Base-by-base conservation (phyloP, 345 rosid genomes). In the Durio zibethinus region DNA sequence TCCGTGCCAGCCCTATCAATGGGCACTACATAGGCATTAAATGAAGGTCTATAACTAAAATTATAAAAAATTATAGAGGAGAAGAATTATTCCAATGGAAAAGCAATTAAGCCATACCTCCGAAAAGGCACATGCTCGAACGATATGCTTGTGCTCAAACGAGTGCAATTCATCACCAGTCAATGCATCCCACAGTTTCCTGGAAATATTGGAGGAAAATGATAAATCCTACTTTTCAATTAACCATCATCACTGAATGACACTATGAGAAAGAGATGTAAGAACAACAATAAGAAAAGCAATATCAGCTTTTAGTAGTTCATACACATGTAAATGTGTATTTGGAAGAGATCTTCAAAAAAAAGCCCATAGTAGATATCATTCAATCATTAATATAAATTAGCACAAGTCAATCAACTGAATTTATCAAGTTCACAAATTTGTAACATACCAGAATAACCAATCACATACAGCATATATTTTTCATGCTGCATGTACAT, bases 161-260 rank as follows among this genome's bases (percentile, higher is more conserved):
- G 93, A 94, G 76, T 94, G 97, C 86, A 92, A 84, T 59, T 78
- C 91, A 82, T 90, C 94, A 74, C 98, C 97, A 14, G 94, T 86
- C 88, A 92, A 86, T 48, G 98, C 98, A 84, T 94, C 92, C 97
- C 98, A 92, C 72, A 94, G 36, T 88, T 92, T 94, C 89, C 94
- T 92, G 90, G 69, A 83, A 73, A 48, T 50, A 25, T 79, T 35
- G 57, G 29, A 62, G 70, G 57, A 48, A 15, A 74, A 75, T 45
- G 43, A 45, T 42, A 61, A 61, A 60, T 75, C 69, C 71, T 10
- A 45, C 25, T 18, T 59, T n/a, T 60, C 64, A 42, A 59, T 43
- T 54, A 43, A 60, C 23, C 66, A 54, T 56, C 36, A 29, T 73
- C 18, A 12, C 45, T 25, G 60, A 47, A 70, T 47, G 23, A 70